Evolutionary conservation across 1,284 basidiomycete species (phyloP).

Genomic region (Heimioporus punctisporus): DNA sequence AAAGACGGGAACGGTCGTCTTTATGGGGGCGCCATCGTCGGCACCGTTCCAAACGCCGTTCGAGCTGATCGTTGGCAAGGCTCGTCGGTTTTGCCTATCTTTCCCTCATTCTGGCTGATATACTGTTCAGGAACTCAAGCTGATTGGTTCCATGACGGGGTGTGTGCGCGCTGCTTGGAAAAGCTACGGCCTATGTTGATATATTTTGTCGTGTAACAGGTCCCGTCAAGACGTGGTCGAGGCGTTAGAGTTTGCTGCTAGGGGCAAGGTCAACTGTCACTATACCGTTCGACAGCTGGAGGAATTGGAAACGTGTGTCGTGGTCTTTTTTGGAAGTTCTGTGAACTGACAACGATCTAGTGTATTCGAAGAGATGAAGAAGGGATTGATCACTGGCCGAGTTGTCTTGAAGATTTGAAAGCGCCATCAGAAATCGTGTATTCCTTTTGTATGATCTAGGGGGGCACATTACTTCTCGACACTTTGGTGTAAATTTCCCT

Average conservation of each 20-base stretch:
- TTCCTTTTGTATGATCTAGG: too few relatives aligned
- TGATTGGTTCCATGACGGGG: conserved; percentile 67
- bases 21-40: conserved; percentile 54
- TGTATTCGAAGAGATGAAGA: too few relatives aligned
- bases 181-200: too few relatives aligned
- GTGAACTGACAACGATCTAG: too few relatives aligned
- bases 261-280: conserved; percentile 58
- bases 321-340: too few relatives aligned
- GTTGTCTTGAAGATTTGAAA: too few relatives aligned
- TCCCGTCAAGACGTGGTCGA: conserved; percentile 67
- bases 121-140: conserved; percentile 42
- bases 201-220: too few relatives aligned
- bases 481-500: too few relatives aligned
- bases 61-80: conserved; percentile 60
- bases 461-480: too few relatives aligned
- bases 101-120: too few relatives aligned
- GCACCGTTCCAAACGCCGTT: conserved; percentile 48
- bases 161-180: conserved; percentile 32
- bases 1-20: conserved; percentile 57
- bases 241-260: conserved; percentile 63
- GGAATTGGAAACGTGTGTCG: conserved; percentile 51
- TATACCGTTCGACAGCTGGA: conserved; percentile 48
- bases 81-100: conserved; percentile 11
- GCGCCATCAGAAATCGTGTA: too few relatives aligned
- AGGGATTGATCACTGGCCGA: too few relatives aligned